Conservation (phyloP, 768 basidiomycete genomes). For the Auricularia auricula-judae region DNA sequence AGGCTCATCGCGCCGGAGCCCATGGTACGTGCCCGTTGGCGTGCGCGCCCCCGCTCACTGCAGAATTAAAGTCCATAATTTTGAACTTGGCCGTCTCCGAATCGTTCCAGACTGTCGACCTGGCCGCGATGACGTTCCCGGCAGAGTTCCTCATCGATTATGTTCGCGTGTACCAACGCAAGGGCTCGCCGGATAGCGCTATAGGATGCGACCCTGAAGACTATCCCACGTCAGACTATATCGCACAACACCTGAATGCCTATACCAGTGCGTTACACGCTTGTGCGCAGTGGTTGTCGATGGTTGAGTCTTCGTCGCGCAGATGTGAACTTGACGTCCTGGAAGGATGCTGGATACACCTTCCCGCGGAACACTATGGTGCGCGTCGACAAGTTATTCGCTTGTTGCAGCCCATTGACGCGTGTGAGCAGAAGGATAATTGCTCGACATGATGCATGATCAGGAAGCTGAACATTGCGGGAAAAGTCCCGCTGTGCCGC, state of each 20-base stretch:
- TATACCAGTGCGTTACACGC: conserved; percentile 33
- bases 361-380: neutral
- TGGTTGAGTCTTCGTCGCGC: no score
- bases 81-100: conserved; percentile 77
- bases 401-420: neutral
- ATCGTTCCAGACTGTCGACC: conserved; percentile 66
- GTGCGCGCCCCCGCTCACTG: neutral
- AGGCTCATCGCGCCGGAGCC: conserved; percentile 83
- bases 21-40: conserved; percentile 49
- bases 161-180: conserved; percentile 75
- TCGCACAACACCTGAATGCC: conserved; percentile 39
- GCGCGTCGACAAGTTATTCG: neutral
- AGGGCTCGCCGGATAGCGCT: conserved; percentile 47
- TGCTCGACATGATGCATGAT: neutral
- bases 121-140: conserved; percentile 63
- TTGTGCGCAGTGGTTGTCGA: no score
- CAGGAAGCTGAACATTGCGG: no score
- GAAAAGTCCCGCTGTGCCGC: no score
- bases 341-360: conserved; percentile 28
- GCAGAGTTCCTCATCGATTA: conserved; percentile 80
- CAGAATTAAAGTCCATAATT: conserved; percentile 54
- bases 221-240: conserved; percentile 73
- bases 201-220: conserved; percentile 71
- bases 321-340: conserved; percentile 75
- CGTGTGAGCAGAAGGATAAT: neutral